Evolutionary conservation across 2,329 filamentous ascomycete genomes (phyloP).

Genomic region (Xylaria sp.): DNA sequence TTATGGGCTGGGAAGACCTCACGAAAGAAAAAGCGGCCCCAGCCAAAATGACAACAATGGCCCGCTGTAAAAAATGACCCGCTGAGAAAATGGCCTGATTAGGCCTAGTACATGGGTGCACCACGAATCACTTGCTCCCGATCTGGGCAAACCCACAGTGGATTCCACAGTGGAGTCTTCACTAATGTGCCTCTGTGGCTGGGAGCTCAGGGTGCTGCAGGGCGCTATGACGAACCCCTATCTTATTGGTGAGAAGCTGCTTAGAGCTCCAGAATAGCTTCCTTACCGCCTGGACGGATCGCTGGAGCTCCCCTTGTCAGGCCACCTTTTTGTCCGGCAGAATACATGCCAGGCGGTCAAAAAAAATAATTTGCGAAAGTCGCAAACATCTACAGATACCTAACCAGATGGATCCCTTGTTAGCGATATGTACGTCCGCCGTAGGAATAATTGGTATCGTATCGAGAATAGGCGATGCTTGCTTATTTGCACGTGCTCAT

Average conservation of each 20-base stretch:
- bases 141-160: not conserved
- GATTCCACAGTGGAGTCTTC: not conserved
- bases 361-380: not conserved
- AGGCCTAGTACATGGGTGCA: not conserved
- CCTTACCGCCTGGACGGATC: constrained; percentile 15
- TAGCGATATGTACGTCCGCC: no score
- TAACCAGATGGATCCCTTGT: not conserved
- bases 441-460: no score
- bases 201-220: no score
- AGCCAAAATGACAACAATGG: constrained; percentile 12
- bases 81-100: not conserved
- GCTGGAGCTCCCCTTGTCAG: not conserved
- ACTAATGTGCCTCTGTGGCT: no score
- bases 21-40: constrained; percentile 13
- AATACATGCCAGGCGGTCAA: constrained; percentile 13
- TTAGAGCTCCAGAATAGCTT: not conserved
- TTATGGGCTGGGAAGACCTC: constrained; percentile 11
- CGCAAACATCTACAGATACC: constrained; percentile 1
- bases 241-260: no score
- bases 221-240: no score
- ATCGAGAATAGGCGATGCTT: no score
- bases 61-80: no score
- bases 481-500: no score
- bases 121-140: not conserved
- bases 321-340: constrained; percentile 16